Percentiles rank a stretch among this genome's conserved stretches.
phyloP scores from a whole-genome alignment of 306 rosid species.

The Cucurbita ficifolia region DNA sequence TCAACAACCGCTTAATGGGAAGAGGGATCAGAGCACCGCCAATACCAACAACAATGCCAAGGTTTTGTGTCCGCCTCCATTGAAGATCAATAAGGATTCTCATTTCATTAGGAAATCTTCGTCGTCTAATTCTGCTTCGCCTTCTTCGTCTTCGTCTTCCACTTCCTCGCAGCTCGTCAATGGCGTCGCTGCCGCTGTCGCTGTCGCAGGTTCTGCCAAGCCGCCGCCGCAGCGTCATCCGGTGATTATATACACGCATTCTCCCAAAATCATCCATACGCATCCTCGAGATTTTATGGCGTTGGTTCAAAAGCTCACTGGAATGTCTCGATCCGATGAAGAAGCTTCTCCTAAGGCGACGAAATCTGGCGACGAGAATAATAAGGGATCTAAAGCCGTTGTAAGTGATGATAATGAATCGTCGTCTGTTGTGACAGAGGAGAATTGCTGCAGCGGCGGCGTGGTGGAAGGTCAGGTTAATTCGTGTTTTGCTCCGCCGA shows the following conservation, averaged over 20 bases:
- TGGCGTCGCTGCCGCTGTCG: background rate
- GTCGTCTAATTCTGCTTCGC: constrained; percentile 14
- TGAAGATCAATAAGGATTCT: constrained; percentile 51
- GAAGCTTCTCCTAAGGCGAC: constrained; percentile 2
- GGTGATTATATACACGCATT: constrained; percentile 69
- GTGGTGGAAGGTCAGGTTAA: constrained; percentile 27
- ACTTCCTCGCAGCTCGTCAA: constrained; percentile 1
- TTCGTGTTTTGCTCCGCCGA: constrained; percentile 26
- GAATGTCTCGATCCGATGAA: constrained; percentile 25
- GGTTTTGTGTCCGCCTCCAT: constrained; percentile 29
- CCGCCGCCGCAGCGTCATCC: constrained; percentile 52
- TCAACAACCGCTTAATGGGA: background rate
- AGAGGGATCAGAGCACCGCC: background rate
- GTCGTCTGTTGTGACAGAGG: constrained; percentile 43
- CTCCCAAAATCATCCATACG: constrained; percentile 63
- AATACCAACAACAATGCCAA: background rate
- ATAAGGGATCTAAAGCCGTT: background rate
- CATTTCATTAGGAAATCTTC: constrained; percentile 39
- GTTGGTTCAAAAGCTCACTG: constrained; percentile 67
- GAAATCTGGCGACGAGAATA: background rate
- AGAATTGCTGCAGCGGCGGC: constrained; percentile 24
- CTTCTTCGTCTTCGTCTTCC: constrained; percentile 20
- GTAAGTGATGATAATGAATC: constrained; percentile 46
- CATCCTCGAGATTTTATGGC: constrained; percentile 58
- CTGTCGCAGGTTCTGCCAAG: background rate